A percentile compares a stretch with the other conserved stretches of the same genome.
Evolutionary conservation across 495 filamentous ascomycete genomes (phyloP).

Genomic region (Friedmanniomyces simplex): DNA sequence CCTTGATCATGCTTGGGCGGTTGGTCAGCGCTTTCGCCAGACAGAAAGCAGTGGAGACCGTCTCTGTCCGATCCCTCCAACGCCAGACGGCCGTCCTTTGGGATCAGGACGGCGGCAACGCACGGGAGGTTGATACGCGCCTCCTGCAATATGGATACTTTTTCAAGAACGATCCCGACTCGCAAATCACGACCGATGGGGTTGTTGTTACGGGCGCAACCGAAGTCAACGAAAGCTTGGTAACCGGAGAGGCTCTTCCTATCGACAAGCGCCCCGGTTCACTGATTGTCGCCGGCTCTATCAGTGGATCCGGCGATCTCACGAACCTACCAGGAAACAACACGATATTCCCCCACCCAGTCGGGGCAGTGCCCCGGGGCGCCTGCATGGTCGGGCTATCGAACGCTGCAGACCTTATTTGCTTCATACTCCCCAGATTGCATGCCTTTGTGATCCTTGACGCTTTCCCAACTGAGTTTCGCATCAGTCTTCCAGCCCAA

Average conservation of each 20-base stretch:
- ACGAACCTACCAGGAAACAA: slow-evolving; percentile 57
- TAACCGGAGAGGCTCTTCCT: slow-evolving; percentile 57
- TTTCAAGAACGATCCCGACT: slow-evolving; percentile 53
- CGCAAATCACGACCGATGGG: slow-evolving; percentile 44
- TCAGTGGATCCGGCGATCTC: slow-evolving; percentile 53
- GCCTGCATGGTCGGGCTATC: too few species aligned
- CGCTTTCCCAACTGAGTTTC: too few species aligned
- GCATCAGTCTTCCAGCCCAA: too few species aligned
- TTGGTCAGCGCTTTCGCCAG: slow-evolving; percentile 52
- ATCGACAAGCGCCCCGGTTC: slow-evolving; percentile 44
- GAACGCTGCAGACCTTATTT: too few species aligned
- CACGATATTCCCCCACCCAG: too few species aligned
- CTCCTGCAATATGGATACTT: slow-evolving; percentile 64
- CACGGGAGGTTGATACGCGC: slow-evolving; percentile 50
- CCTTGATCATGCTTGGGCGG: slow-evolving; percentile 66
- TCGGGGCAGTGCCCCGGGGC: too few species aligned
- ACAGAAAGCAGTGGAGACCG: slow-evolving; percentile 53
- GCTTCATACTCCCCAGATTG: too few species aligned
- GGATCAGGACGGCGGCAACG: slow-evolving; percentile 16
- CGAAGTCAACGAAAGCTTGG: slow-evolving; percentile 66
- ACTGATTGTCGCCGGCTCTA: slow-evolving; percentile 52
- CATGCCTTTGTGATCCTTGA: too few species aligned
- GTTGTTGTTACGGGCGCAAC: slow-evolving; percentile 50
- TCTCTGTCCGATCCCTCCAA: slow-evolving; percentile 56
- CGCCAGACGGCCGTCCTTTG: slow-evolving; percentile 36